Evolutionary conservation across 176 grass and related monocot species (phyloP).

Genomic region (Zea luxurians): DNA sequence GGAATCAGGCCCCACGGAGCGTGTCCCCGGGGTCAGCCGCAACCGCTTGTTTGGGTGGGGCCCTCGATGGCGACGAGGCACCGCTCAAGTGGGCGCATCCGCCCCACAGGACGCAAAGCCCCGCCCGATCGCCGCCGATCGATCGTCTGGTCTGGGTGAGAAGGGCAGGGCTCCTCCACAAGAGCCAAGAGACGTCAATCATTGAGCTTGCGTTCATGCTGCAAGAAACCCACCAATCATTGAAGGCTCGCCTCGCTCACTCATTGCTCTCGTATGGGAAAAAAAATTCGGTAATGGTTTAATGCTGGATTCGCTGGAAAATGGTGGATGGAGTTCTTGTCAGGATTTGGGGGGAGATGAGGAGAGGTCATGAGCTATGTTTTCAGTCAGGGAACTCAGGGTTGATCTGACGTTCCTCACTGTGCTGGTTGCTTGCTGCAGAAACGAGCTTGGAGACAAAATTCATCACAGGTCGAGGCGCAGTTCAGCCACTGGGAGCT

Average conservation of each 20-base stretch:
- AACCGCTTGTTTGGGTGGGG: slow-evolving; percentile 37
- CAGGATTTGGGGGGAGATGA: not conserved
- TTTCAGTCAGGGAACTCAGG: not conserved
- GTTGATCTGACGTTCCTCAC: not conserved
- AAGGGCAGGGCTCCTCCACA: slow-evolving; percentile 16
- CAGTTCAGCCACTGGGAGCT: slow-evolving; percentile 23
- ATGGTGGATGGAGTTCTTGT: not conserved
- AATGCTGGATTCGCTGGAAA: not conserved
- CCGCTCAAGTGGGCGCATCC: slow-evolving; percentile 33
- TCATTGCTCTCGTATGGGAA: not conserved
- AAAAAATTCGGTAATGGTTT: not conserved
- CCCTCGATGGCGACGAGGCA: slow-evolving; percentile 48
- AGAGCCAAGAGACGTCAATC: slow-evolving; percentile 42
- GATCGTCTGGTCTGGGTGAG: slow-evolving; percentile 27
- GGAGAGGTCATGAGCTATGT: not conserved
- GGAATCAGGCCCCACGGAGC: slow-evolving; percentile 12
- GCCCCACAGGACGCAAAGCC: not conserved
- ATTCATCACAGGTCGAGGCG: not conserved
- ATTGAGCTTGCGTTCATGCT: slow-evolving; percentile 37
- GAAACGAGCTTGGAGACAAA: not conserved
- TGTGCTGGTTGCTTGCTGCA: not conserved
- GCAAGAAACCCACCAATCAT: slow-evolving; percentile 45
- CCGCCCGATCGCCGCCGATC: not conserved
- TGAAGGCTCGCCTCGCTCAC: slow-evolving; percentile 11
- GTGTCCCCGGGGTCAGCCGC: slow-evolving; percentile 27